These are phyloP conservation scores for Kazachstania martiniae DNA, from an alignment of 805 yeast genomes.

Conservation along the genomic window DNA sequence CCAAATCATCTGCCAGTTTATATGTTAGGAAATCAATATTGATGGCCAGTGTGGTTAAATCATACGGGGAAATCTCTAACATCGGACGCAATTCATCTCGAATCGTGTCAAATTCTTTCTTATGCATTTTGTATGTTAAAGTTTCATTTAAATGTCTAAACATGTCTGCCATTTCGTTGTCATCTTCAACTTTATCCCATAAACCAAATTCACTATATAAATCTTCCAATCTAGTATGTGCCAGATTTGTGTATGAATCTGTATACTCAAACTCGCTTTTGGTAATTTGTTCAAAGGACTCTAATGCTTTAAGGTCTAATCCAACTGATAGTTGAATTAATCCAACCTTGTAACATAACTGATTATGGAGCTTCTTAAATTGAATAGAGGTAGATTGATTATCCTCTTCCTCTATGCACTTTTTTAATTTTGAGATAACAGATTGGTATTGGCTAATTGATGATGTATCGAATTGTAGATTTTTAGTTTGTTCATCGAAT, in stretches of 20 bases:
- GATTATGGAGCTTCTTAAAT: conserved; percentile 5
- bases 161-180: conserved; percentile 10
- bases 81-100: conserved; percentile 26
- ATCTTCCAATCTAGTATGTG: conserved; percentile 39
- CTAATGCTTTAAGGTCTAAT: conserved; percentile 41
- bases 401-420: not conserved
- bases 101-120: conserved; percentile 11
- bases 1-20: conserved; percentile 15
- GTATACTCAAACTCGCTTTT: conserved; percentile 8
- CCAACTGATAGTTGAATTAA: conserved; percentile 48
- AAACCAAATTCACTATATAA: conserved; percentile 44
- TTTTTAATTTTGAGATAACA: not conserved
- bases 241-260: conserved; percentile 30
- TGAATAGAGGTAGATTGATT: not conserved
- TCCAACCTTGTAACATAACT: conserved; percentile 49
- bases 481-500: no score
- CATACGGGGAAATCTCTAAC: conserved; percentile 35
- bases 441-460: no score
- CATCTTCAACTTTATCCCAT: conserved; percentile 27
- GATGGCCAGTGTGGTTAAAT: conserved; percentile 25
- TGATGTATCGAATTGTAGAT: no score
- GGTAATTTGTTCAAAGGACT: conserved; percentile 38
- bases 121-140: conserved; percentile 3
- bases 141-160: conserved; percentile 11
- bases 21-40: conserved; percentile 11